Evolutionary conservation across 805 yeast species (phyloP).

Genomic region (Vanderwaltozyma tropicalis): DNA sequence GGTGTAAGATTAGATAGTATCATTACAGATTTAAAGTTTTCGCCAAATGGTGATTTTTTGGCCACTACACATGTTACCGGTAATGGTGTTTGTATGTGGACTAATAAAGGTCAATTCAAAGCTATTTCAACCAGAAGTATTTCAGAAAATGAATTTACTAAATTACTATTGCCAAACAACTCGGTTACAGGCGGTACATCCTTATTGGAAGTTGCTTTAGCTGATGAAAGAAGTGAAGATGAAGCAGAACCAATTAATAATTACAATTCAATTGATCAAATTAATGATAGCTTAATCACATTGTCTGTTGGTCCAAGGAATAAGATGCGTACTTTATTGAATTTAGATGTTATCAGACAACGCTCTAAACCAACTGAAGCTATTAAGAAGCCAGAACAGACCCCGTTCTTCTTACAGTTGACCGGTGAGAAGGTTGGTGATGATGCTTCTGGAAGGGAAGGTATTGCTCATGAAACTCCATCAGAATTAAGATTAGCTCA

Average conservation of each 20-base stretch:
- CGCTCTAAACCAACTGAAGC: constrained; percentile 88
- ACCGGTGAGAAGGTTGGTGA: constrained; percentile 63
- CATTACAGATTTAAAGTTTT: constrained; percentile 70
- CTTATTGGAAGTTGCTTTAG: constrained; percentile 69
- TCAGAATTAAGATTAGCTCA: constrained; percentile 9
- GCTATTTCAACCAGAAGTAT: constrained; percentile 67
- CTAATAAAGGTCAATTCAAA: constrained; percentile 75
- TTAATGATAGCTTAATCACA: constrained; percentile 54
- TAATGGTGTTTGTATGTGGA: constrained; percentile 87
- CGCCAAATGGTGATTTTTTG: constrained; percentile 79
- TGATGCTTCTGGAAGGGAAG: constrained; percentile 41
- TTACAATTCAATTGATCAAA: constrained; percentile 51
- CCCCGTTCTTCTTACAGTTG: constrained; percentile 71
- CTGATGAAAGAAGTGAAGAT: constrained; percentile 25
- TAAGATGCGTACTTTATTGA: constrained; percentile 66
- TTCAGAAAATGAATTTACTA: constrained; percentile 61
- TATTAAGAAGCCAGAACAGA: constrained; percentile 70
- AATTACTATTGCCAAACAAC: constrained; percentile 56
- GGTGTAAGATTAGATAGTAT: constrained; percentile 70
- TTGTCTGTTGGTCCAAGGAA: constrained; percentile 67
- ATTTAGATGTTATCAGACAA: constrained; percentile 72
- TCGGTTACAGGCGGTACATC: constrained; percentile 70
- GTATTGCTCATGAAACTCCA: constrained; percentile 19
- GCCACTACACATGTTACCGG: constrained; percentile 90
- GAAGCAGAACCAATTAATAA: constrained; percentile 24